Conservation (phyloP, 2,329 filamentous ascomycete genomes). For the Curvularia sp. region DNA sequence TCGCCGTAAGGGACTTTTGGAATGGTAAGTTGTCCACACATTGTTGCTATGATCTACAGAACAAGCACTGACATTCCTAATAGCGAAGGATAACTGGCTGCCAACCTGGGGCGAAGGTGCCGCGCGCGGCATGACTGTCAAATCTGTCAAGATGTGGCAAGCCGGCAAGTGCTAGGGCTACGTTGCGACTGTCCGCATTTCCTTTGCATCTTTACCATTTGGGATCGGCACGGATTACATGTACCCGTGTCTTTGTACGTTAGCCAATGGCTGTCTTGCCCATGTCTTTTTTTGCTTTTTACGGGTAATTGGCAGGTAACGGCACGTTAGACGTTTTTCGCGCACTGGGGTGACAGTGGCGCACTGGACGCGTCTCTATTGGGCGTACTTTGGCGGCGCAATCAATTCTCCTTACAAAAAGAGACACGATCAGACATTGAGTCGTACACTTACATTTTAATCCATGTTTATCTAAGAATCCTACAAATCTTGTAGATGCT, state of each 20-base stretch:
- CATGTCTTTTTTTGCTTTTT: not conserved
- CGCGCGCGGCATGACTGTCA: conserved; percentile 67
- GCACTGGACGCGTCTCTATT: conserved; percentile 8
- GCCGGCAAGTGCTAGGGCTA: conserved; percentile 39
- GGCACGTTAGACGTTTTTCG: conserved; percentile 11
- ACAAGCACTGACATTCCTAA: conserved; percentile 69
- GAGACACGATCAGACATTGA: not conserved
- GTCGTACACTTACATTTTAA: conserved; percentile 8
- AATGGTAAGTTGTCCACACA: conserved; percentile 23
- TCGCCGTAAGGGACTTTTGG: conserved; percentile 35
- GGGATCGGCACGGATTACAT: not conserved
- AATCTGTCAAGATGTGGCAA: conserved; percentile 66
- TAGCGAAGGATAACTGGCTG: conserved; percentile 64
- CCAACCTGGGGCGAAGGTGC: conserved; percentile 72
- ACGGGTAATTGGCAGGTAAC: conserved; percentile 1
- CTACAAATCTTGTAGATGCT: not conserved
- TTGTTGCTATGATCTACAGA: not conserved
- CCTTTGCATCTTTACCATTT: not conserved
- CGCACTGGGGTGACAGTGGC: conserved; percentile 12
- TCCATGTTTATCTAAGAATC: not conserved
- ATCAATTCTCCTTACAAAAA: not conserved
- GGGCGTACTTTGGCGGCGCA: conserved; percentile 1
- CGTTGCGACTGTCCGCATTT: not conserved
- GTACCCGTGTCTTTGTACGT: not conserved
- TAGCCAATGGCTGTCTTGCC: not conserved